Base-by-base conservation (phyloP, 352 stramenopile species). In the Phytophthora hibernalis region DNA sequence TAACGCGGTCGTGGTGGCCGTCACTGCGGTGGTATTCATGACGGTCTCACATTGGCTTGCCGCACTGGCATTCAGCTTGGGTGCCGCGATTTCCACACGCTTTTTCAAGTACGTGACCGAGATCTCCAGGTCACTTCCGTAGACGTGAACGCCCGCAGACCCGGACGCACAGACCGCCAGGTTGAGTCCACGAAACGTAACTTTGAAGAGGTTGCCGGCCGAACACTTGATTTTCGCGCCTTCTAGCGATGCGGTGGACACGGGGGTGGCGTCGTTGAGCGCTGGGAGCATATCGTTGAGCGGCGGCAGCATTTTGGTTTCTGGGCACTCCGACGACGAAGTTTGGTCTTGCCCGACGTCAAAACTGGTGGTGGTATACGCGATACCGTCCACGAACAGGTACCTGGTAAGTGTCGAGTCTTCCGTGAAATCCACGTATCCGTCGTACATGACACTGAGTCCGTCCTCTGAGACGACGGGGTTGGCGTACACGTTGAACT, bases 401-500 rank as follows among this genome's bases (percentile, higher is more conserved):
- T 82, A 82, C 47, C 60, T 64, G n/a, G 67, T 67, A 13, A 54
- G 48, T 9, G 56, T 73, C 18, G 47, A 58, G 31, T 52, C 64
- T 61, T 79, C 50, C 10, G 31, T 58, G 22, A 79, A 70, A 16
- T 70, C 58, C 20, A 66, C 52, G 50, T 74, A 74, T n/a, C 66
- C 72, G 50, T 83, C 55, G 51, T 79, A 87, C 6, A 43, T 40
- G 10, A 87, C 66, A 16, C 54, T 65, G 33, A 61, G 37, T 18
- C 67, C 61, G 48, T 76, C 61, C 1, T 52, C 22, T 1, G 65
- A 72, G 48, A 77, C 66, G 44, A 80, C 53, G 0, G 71, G 79
- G 13, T 73, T 82, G 6, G 67, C 74, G 44, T 76, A 75, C 1
- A 83, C 61, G 22, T 80, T 43, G 31, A 83, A 79, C 43, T 76